These are phyloP conservation scores for Apocynum venetum DNA, from an alignment of 257 asterid genomes.

Conservation along the genomic window DNA sequence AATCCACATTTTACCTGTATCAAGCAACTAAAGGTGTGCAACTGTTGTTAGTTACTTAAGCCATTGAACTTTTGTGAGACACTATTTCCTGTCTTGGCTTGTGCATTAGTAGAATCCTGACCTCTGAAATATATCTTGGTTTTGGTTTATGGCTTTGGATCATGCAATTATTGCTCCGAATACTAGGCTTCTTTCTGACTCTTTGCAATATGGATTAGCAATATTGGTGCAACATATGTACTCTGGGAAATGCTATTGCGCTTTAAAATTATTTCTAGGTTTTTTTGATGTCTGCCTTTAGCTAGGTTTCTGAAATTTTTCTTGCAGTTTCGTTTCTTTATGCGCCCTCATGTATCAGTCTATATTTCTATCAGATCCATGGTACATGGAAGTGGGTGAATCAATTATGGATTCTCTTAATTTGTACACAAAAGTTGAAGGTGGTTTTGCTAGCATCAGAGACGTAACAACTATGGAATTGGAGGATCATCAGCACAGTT, in stretches of 20 bases:
- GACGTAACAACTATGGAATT: constrained; percentile 90
- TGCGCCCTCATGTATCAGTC: background rate
- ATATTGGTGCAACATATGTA: constrained; percentile 50
- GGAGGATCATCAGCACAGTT: constrained; percentile 98
- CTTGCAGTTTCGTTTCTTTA: background rate
- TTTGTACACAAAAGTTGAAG: constrained; percentile 74
- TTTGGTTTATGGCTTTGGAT: background rate
- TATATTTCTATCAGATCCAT: constrained; percentile 63
- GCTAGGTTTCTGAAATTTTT: background rate
- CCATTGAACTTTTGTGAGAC: background rate
- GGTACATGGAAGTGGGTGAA: constrained; percentile 96
- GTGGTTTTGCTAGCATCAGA: constrained; percentile 94
- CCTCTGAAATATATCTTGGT: background rate
- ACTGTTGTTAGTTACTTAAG: constrained; percentile 5
- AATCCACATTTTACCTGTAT: constrained; percentile 91
- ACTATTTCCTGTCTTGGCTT: constrained; percentile 5
- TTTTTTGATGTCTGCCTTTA: background rate
- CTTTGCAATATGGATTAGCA: background rate
- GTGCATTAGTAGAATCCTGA: background rate
- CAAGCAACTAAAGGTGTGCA: constrained; percentile 94
- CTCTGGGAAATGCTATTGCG: constrained; percentile 2
- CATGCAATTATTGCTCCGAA: background rate
- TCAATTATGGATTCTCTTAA: constrained; percentile 76
- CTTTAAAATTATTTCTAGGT: constrained; percentile 29
- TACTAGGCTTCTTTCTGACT: background rate